Percentiles rank a stretch among this genome's conserved stretches.
Evolutionary conservation across 2,329 filamentous ascomycete species (phyloP).

Genomic region (Sporothrix phasma): DNA sequence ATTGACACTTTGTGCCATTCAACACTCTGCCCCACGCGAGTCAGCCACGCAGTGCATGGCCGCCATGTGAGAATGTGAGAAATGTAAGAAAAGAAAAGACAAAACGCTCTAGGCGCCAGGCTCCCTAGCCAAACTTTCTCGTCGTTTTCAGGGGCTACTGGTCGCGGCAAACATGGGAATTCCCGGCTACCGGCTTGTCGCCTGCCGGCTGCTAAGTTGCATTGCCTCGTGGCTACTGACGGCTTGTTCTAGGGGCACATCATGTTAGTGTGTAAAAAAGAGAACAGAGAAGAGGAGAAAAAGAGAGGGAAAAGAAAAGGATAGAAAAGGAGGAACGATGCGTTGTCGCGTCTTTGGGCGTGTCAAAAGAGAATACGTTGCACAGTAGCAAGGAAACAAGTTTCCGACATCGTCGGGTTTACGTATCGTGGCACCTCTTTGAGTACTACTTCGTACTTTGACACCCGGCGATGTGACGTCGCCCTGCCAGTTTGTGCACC

Average conservation of each 20-base stretch:
- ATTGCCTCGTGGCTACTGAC: neutral
- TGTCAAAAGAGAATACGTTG: too few relatives aligned
- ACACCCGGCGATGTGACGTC: neutral
- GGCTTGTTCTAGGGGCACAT: neutral
- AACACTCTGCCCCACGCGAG: neutral
- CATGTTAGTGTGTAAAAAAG: neutral
- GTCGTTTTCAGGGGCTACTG: neutral
- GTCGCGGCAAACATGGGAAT: neutral
- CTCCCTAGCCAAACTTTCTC: neutral
- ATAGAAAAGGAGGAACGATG: too few relatives aligned
- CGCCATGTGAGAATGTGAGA: constrained; percentile 1
- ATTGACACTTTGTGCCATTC: constrained; percentile 1
- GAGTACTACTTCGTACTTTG: neutral
- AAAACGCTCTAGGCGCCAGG: neutral
- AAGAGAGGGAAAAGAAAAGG: too few relatives aligned
- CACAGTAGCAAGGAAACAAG: too few relatives aligned
- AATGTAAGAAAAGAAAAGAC: too few relatives aligned
- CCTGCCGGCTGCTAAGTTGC: neutral
- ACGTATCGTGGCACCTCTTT: neutral
- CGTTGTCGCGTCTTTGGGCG: too few relatives aligned
- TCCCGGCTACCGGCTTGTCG: neutral
- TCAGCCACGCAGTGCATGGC: neutral
- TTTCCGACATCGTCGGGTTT: too few relatives aligned
- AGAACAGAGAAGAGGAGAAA: too few relatives aligned
- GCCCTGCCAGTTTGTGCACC: neutral